Conservation (phyloP, 2,329 filamentous ascomycete species). For the Pseudovirgaria hyperparasitica region DNA sequence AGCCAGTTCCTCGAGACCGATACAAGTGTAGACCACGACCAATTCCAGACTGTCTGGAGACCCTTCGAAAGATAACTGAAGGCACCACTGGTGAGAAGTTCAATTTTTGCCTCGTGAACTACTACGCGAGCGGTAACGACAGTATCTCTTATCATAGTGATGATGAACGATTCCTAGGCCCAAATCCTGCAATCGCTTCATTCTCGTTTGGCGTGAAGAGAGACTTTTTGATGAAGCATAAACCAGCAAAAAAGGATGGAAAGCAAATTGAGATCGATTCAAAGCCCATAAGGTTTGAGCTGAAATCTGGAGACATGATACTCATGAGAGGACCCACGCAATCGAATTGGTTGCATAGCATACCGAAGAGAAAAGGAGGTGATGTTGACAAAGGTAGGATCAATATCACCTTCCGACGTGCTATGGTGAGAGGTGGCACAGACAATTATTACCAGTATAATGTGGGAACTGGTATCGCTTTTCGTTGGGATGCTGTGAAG, state of each 20-base stretch:
- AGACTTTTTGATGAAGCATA: conserved; percentile 72
- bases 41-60: conserved; percentile 56
- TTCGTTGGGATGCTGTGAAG: conserved; percentile 48
- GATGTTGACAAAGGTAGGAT: conserved; percentile 47
- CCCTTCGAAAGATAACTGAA: conserved; percentile 51
- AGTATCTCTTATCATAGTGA: conserved; percentile 72
- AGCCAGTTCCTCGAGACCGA: conserved; percentile 29
- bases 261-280: too few relatives aligned
- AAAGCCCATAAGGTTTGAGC: conserved; percentile 35
- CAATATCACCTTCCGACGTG: conserved; percentile 68
- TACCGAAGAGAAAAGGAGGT: conserved; percentile 59
- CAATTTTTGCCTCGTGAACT: conserved; percentile 74
- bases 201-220: conserved; percentile 59
- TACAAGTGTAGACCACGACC: conserved; percentile 54
- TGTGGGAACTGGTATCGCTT: conserved; percentile 56
- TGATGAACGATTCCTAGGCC: conserved; percentile 64
- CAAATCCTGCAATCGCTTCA: conserved; percentile 58
- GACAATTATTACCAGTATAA: conserved; percentile 82
- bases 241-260: conserved; percentile 40
- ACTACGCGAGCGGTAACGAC: conserved; percentile 65
- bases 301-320: conserved; percentile 64
- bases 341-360: conserved; percentile 59
- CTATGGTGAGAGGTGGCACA: conserved; percentile 58
- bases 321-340: conserved; percentile 60
- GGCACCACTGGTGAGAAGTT: conserved; percentile 52